A percentile compares a stretch with the other conserved stretches of the same genome.
Evolutionary conservation across 331 rosid species (phyloP).

Genomic region (Phaseolus coccineus): DNA sequence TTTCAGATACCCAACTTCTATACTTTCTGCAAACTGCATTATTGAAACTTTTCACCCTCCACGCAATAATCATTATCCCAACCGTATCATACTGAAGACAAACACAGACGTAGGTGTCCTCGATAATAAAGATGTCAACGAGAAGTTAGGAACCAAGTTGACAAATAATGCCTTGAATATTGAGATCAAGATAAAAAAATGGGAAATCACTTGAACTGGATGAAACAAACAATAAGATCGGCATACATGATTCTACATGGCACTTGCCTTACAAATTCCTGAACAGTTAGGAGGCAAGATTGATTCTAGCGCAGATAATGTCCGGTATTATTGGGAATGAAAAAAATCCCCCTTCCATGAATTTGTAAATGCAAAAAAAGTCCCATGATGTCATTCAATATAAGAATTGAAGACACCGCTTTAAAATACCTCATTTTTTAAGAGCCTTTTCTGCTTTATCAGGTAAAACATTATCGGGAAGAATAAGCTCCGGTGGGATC

Average conservation of each 20-base stretch:
- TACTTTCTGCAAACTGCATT: not conserved
- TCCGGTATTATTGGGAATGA: conserved; percentile 69
- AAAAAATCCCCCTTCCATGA: conserved; percentile 62
- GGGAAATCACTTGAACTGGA: conserved; percentile 44
- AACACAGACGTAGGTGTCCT: conserved; percentile 7
- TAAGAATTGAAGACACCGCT: conserved; percentile 36
- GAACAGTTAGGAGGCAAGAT: conserved; percentile 42
- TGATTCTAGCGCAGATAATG: conserved; percentile 52
- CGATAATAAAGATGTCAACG: not conserved
- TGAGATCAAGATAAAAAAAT: conserved; percentile 3
- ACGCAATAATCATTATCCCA: not conserved
- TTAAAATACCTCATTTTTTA: conserved; percentile 48
- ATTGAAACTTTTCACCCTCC: not conserved
- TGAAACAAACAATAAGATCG: conserved; percentile 49
- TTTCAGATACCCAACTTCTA: not conserved
- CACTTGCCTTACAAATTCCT: conserved; percentile 40
- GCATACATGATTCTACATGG: conserved; percentile 45
- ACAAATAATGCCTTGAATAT: not conserved
- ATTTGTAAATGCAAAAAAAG: conserved; percentile 54
- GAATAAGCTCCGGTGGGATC: conserved; percentile 86
- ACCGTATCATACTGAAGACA: not conserved
- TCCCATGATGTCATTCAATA: conserved; percentile 52
- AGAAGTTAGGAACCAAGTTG: conserved; percentile 10
- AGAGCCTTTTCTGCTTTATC: conserved; percentile 65
- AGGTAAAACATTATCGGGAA: conserved; percentile 82